Evolutionary conservation across 139 green algal species (phyloP).

Genomic region (Coelastrella sp.): DNA sequence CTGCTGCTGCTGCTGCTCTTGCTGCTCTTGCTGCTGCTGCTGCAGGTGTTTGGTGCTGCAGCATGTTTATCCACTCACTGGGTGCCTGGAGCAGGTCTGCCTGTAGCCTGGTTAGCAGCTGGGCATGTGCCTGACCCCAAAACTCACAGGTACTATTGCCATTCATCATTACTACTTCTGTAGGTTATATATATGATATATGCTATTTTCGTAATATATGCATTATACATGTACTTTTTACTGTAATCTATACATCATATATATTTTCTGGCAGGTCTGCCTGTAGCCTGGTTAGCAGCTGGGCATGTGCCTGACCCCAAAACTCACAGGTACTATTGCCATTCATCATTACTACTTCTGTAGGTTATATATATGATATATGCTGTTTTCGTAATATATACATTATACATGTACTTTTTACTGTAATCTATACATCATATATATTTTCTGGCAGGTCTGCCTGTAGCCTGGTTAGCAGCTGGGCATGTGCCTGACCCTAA

Average conservation of each 20-base stretch:
- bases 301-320: slow-evolving; percentile 18
- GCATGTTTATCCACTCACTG: slow-evolving; percentile 40
- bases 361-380: not conserved
- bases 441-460: not conserved
- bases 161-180: not conserved
- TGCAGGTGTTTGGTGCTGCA: slow-evolving; percentile 44
- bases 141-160: not conserved
- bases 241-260: no score
- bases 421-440: no score
- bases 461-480: slow-evolving; percentile 17
- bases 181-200: not conserved
- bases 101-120: slow-evolving; percentile 17
- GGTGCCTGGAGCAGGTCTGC: not conserved
- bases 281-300: slow-evolving; percentile 17
- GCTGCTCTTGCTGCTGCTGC: not conserved
- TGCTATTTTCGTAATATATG: not conserved
- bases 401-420: not conserved
- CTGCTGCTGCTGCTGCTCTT: not conserved
- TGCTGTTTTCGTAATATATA: not conserved
- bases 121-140: slow-evolving; percentile 18
- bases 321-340: not conserved
- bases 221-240: not conserved
- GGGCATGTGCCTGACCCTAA: slow-evolving; percentile 19
- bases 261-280: not conserved
- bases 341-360: not conserved